phyloP scores from a whole-genome alignment of 805 yeast species.

The Clavispora asparagi region DNA sequence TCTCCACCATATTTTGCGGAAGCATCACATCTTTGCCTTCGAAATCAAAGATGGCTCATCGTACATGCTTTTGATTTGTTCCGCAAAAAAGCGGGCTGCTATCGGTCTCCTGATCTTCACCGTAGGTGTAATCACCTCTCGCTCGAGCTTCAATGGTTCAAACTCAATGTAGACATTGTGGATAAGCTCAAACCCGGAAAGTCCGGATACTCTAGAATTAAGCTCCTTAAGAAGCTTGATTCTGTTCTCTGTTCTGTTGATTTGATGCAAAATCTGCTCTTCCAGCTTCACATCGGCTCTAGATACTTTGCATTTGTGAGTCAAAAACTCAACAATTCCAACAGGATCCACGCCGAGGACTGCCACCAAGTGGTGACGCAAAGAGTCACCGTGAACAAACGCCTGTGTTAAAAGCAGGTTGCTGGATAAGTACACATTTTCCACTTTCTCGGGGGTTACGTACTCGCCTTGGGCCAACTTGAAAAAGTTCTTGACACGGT shows the following conservation, averaged over 20 bases:
- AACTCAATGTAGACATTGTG: slow-evolving; percentile 22
- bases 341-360: slow-evolving; percentile 19
- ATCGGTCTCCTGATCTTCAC: slow-evolving; percentile 41
- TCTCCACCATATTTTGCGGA: neutral
- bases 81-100: slow-evolving; percentile 40
- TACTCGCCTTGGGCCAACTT: slow-evolving; percentile 53
- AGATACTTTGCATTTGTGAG: slow-evolving; percentile 7
- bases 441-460: slow-evolving; percentile 72
- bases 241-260: slow-evolving; percentile 15
- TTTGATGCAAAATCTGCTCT: slow-evolving; percentile 10
- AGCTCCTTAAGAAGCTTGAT: slow-evolving; percentile 7
- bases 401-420: slow-evolving; percentile 13
- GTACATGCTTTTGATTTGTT: slow-evolving; percentile 40
- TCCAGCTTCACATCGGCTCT: slow-evolving; percentile 10
- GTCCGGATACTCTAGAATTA: slow-evolving; percentile 8
- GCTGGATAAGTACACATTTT: slow-evolving; percentile 46
- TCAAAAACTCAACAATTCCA: slow-evolving; percentile 12
- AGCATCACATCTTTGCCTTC: neutral
- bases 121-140: slow-evolving; percentile 25
- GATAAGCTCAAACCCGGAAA: slow-evolving; percentile 20
- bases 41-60: slow-evolving; percentile 37
- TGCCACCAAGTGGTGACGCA: slow-evolving; percentile 12
- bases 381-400: slow-evolving; percentile 15
- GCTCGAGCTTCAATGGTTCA: slow-evolving; percentile 22
- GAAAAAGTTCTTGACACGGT: slow-evolving; percentile 76